Evolutionary conservation across 2,329 filamentous ascomycete species (phyloP).

Genomic region (Phaeosphaeria sp.): DNA sequence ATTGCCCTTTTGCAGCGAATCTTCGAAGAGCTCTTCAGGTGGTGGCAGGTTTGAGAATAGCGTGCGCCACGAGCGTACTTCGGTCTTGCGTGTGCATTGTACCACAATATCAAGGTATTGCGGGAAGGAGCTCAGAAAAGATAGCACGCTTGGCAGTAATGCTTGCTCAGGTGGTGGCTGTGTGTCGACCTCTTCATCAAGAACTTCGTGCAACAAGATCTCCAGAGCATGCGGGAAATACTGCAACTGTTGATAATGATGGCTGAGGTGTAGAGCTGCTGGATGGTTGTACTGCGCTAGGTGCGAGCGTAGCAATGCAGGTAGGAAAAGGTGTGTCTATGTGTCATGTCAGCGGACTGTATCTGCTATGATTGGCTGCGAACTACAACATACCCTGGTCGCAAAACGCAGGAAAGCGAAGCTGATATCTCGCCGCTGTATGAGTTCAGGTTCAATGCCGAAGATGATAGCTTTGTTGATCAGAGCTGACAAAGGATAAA

Average conservation of each 20-base stretch:
- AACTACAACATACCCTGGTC: conserved; percentile 71
- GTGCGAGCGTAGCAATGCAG: conserved; percentile 82
- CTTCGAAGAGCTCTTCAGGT: conserved; percentile 90
- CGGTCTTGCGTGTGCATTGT: conserved; percentile 96
- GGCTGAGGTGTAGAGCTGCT: conserved; percentile 80
- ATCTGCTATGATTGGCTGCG: background rate
- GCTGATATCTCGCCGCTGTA: conserved; percentile 89
- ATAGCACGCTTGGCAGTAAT: conserved; percentile 59
- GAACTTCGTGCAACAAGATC: conserved; percentile 86
- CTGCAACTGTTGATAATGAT: conserved; percentile 83
- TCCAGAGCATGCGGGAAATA: conserved; percentile 96
- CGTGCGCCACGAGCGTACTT: conserved; percentile 92
- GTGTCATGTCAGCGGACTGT: conserved; percentile 24
- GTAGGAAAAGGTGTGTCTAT: conserved; percentile 92
- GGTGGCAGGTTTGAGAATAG: conserved; percentile 91
- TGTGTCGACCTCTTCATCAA: conserved; percentile 93
- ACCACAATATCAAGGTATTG: conserved; percentile 95
- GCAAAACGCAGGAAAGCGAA: conserved; percentile 91
- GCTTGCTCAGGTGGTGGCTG: conserved; percentile 55
- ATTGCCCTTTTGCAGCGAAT: conserved; percentile 82
- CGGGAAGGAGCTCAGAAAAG: conserved; percentile 63
- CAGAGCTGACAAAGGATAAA: conserved; percentile 88
- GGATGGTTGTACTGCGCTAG: conserved; percentile 77
- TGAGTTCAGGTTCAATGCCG: conserved; percentile 88
- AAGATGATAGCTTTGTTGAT: conserved; percentile 89